Conservation (phyloP, 495 filamentous ascomycete genomes). For the Trichoderma orchidacearum region DNA sequence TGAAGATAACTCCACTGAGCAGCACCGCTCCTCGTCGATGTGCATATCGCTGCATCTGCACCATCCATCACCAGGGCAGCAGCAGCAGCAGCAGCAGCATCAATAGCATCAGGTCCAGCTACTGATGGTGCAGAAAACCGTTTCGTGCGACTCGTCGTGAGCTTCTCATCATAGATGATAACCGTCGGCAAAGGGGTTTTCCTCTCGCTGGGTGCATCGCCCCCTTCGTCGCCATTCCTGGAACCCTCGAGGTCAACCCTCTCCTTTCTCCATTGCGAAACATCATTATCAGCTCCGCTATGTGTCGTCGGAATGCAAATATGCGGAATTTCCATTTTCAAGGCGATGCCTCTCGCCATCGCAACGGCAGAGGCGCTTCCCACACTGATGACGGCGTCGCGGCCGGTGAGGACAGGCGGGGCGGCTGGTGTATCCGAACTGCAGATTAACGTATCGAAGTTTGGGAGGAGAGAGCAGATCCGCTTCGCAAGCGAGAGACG, state of each 20-base stretch:
- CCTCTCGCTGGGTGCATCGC: background rate
- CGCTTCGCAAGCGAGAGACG: background rate
- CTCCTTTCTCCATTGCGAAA: background rate
- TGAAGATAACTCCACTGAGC: conserved; percentile 1
- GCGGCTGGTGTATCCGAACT: background rate
- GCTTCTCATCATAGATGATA: background rate
- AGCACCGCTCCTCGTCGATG: background rate
- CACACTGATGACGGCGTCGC: conserved; percentile 2
- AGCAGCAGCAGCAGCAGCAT: background rate
- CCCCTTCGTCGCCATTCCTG: background rate
- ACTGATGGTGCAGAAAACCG: background rate
- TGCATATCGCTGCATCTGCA: background rate
- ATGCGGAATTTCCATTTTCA: background rate
- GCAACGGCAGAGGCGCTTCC: background rate
- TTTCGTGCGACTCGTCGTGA: background rate
- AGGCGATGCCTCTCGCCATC: background rate
- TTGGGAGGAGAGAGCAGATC: background rate
- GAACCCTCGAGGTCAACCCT: background rate
- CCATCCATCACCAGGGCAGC: background rate
- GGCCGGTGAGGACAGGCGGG: background rate
- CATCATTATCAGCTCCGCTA: background rate
- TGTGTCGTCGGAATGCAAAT: background rate
- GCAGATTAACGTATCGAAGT: background rate
- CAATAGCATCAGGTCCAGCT: background rate
- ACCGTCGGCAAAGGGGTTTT: background rate